A percentile compares a stretch with the other conserved stretches of the same genome.
Conservation (phyloP, 2,329 filamentous ascomycete genomes). For the Phialophora tarda region DNA sequence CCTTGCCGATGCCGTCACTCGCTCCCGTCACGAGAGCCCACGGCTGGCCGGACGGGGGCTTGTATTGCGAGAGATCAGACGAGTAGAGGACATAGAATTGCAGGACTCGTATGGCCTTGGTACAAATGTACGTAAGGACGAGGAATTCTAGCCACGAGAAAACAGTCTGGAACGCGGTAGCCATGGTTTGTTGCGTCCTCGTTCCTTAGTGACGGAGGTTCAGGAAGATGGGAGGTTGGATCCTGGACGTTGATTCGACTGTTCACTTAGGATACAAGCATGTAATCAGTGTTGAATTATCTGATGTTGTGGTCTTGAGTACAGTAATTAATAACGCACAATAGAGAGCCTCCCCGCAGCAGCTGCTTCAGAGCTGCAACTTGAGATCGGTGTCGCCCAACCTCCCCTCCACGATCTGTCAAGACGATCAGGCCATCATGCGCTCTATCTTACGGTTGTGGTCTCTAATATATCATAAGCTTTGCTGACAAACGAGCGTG, state of each 20-base stretch:
- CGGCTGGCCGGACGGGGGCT: constrained; percentile 60
- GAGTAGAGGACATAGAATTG: constrained; percentile 14
- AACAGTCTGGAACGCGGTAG: background rate
- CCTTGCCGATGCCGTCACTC: constrained; percentile 94
- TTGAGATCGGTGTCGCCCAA: too few relatives aligned
- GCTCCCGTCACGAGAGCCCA: constrained; percentile 96
- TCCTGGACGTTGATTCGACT: background rate
- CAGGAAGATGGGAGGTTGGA: background rate
- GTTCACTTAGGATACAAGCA: background rate
- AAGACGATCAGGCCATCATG: too few relatives aligned
- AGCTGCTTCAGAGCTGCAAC: too few relatives aligned
- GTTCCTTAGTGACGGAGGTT: background rate
- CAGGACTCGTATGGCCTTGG: background rate
- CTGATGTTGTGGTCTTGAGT: background rate
- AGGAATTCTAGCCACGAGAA: background rate
- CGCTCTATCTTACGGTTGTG: too few relatives aligned
- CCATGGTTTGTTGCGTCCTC: background rate
- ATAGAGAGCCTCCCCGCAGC: too few relatives aligned
- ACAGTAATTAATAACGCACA: too few relatives aligned
- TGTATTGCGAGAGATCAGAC: constrained; percentile 11
- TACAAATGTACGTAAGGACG: background rate
- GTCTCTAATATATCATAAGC: too few relatives aligned
- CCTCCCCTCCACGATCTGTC: too few relatives aligned
- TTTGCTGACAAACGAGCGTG: too few relatives aligned
- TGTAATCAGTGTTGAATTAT: background rate